Conservation (phyloP, 345 rosid genomes). For the Salix brachista region DNA sequence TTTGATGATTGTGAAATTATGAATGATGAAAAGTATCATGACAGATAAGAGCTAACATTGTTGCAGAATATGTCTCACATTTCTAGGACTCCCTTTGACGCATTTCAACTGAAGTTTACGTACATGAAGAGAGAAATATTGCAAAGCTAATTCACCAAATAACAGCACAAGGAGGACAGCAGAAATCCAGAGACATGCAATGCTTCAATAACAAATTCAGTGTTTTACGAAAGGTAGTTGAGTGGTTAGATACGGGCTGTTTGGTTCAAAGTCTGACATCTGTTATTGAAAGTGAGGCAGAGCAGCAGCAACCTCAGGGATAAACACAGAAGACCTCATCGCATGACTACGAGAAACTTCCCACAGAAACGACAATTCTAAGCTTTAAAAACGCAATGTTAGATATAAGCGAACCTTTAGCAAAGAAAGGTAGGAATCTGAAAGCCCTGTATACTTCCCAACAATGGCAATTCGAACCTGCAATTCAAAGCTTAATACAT, state of each 20-base stretch:
- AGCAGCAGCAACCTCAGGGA: neutral
- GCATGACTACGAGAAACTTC: neutral
- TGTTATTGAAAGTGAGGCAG: neutral
- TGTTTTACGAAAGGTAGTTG: neutral
- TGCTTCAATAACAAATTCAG: neutral
- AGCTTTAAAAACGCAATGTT: neutral
- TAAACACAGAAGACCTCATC: neutral
- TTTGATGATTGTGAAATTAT: neutral
- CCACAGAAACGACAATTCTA: neutral
- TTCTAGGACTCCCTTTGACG: neutral
- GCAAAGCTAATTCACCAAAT: neutral
- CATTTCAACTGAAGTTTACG: neutral
- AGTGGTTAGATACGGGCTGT: neutral
- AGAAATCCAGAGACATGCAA: neutral
- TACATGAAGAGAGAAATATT: neutral
- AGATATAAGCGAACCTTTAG: constrained; percentile 42
- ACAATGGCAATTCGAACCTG: constrained; percentile 83
- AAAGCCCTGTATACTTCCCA: constrained; percentile 71
- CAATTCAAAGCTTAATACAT: neutral
- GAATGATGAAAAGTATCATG: neutral
- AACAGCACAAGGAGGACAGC: neutral
- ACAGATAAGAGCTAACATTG: neutral
- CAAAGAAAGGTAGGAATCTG: constrained; percentile 77
- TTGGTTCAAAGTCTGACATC: neutral
- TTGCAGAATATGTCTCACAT: neutral